phyloP scores from a whole-genome alignment of 805 yeast genomes.

The Saccharomycopsis fermentans region DNA sequence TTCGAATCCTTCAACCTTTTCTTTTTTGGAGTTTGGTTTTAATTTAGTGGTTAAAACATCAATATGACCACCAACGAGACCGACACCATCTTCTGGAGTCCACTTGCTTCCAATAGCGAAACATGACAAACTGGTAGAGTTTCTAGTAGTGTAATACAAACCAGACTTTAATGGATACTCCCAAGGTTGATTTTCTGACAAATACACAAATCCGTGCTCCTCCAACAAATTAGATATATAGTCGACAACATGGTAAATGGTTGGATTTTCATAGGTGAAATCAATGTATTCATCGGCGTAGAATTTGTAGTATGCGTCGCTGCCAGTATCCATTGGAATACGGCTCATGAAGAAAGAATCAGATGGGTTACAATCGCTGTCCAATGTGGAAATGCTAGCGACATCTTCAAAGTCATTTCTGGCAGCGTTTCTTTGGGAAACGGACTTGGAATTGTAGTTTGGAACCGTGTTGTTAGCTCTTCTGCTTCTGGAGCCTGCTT shows the following conservation, averaged over 20 bases:
- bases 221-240: slow-evolving; percentile 39
- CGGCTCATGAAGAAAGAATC: background rate
- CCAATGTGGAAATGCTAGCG: background rate
- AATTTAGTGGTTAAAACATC: slow-evolving; percentile 61
- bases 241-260: slow-evolving; percentile 62
- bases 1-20: slow-evolving; percentile 61
- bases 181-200: slow-evolving; percentile 58
- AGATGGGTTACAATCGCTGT: background rate
- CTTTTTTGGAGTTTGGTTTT: slow-evolving; percentile 61
- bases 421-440: background rate
- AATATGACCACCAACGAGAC: slow-evolving; percentile 63
- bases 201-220: slow-evolving; percentile 50
- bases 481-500: background rate
- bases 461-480: background rate
- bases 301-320: slow-evolving; percentile 21
- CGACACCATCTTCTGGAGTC: slow-evolving; percentile 56
- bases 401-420: background rate
- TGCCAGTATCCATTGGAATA: background rate
- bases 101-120: slow-evolving; percentile 60
- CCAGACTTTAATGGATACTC: slow-evolving; percentile 36
- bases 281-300: slow-evolving; percentile 47
- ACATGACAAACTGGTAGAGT: slow-evolving; percentile 59
- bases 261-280: slow-evolving; percentile 65
- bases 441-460: background rate
- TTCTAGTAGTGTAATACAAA: slow-evolving; percentile 57